These are phyloP conservation scores for Pseudogymnoascus sp. DNA, from an alignment of 2,329 filamentous ascomycete genomes.

Conservation along the genomic window DNA sequence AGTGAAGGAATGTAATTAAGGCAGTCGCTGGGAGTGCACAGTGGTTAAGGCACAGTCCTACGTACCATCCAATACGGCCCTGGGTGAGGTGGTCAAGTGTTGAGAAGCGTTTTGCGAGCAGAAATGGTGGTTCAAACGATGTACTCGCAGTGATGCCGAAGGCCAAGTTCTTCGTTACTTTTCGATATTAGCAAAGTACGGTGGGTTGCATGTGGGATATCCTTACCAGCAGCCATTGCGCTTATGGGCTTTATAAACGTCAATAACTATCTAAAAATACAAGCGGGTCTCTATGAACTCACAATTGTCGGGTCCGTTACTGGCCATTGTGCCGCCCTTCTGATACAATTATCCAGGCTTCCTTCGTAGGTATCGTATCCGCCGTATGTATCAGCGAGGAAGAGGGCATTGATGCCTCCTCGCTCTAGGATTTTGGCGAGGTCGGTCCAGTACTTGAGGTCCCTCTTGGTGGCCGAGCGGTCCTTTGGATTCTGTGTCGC, in stretches of 20 bases:
- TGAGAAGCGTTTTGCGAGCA: slow-evolving; percentile 54
- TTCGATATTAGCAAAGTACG: slow-evolving; percentile 44
- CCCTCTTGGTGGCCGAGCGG: slow-evolving; percentile 51
- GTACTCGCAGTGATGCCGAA: slow-evolving; percentile 61
- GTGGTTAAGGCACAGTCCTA: slow-evolving; percentile 41
- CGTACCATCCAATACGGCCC: slow-evolving; percentile 52
- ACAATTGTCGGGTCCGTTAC: slow-evolving; percentile 58
- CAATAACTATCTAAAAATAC: background rate
- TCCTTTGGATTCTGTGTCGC: slow-evolving; percentile 47
- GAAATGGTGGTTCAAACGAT: slow-evolving; percentile 61
- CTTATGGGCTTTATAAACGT: slow-evolving; percentile 42
- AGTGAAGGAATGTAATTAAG: slow-evolving; percentile 29
- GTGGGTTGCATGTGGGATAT: slow-evolving; percentile 44
- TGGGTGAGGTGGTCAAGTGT: slow-evolving; percentile 60
- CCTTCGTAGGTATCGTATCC: slow-evolving; percentile 61
- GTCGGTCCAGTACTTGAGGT: slow-evolving; percentile 55
- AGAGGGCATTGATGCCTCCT: slow-evolving; percentile 56
- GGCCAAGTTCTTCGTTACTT: slow-evolving; percentile 51
- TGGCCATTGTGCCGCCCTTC: slow-evolving; percentile 60
- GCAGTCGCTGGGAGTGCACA: slow-evolving; percentile 54
- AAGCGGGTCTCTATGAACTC: slow-evolving; percentile 29
- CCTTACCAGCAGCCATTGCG: slow-evolving; percentile 56
- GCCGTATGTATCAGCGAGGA: slow-evolving; percentile 50
- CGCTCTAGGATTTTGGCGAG: slow-evolving; percentile 54
- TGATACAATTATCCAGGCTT: slow-evolving; percentile 47